Percentiles rank a stretch among this genome's conserved stretches.
phyloP scores from a whole-genome alignment of 345 rosid genomes.

The Pistacia atlantica region DNA sequence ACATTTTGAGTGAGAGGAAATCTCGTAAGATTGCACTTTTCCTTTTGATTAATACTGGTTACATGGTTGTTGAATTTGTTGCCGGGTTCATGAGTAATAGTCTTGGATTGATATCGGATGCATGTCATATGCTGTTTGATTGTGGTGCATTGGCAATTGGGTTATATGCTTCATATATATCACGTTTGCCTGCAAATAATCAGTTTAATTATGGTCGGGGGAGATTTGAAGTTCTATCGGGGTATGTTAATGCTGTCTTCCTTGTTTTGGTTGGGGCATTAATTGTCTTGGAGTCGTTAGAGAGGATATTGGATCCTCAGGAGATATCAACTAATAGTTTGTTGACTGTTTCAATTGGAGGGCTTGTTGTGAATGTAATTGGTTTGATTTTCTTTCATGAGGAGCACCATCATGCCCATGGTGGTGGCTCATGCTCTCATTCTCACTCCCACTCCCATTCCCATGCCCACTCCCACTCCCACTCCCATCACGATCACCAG shows the following conservation, averaged over 20 bases:
- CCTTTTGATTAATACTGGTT: constrained; percentile 81
- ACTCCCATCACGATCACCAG: constrained; percentile 38
- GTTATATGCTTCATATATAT: constrained; percentile 87
- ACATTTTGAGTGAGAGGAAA: constrained; percentile 90
- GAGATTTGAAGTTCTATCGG: constrained; percentile 91
- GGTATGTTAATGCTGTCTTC: constrained; percentile 92
- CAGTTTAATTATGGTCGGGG: constrained; percentile 97
- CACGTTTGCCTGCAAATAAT: constrained; percentile 82
- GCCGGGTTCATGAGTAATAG: constrained; percentile 97
- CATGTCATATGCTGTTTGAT: constrained; percentile 98
- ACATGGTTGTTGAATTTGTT: constrained; percentile 93
- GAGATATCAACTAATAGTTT: constrained; percentile 90
- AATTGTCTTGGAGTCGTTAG: constrained; percentile 90
- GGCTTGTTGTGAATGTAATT: constrained; percentile 79
- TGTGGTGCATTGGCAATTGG: constrained; percentile 98
- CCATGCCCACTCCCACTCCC: constrained; percentile 39
- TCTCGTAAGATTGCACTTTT: constrained; percentile 93
- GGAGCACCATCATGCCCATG: constrained; percentile 99
- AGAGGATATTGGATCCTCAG: constrained; percentile 95
- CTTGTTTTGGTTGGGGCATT: constrained; percentile 87
- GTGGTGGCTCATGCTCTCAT: constrained; percentile 86
- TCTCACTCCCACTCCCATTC: constrained; percentile 46
- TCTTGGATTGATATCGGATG: constrained; percentile 95
- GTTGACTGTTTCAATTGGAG: constrained; percentile 86
- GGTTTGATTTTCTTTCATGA: constrained; percentile 96